Conservation (phyloP, 2,329 filamentous ascomycete genomes). For the Sarocladiaceae sp. region DNA sequence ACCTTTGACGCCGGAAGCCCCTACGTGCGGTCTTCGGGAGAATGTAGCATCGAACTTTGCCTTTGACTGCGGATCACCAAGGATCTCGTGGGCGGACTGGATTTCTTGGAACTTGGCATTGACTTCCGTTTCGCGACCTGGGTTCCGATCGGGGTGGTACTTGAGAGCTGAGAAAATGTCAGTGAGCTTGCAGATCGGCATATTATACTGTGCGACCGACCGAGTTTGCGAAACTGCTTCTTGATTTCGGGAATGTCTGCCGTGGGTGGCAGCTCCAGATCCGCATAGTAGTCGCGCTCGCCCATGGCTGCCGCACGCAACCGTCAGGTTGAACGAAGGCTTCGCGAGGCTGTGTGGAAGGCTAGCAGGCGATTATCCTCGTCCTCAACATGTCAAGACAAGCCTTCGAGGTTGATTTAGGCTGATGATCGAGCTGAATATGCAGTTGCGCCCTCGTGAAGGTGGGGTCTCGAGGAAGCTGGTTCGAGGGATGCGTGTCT, state of each 20-base stretch:
- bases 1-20: conserved; percentile 48
- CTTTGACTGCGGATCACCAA: conserved; percentile 44
- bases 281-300: conserved; percentile 75
- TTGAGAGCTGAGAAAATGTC: conserved; percentile 56
- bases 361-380: not conserved
- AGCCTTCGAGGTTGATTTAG: too few species aligned
- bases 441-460: too few species aligned
- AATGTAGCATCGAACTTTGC: conserved; percentile 47
- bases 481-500: not conserved
- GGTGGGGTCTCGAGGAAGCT: not conserved
- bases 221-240: conserved; percentile 79
- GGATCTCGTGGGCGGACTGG: conserved; percentile 75
- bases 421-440: too few species aligned
- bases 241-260: conserved; percentile 72
- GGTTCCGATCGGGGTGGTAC: conserved; percentile 86
- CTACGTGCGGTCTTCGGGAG: conserved; percentile 33
- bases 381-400: not conserved
- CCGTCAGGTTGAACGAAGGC: conserved; percentile 8
- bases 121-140: conserved; percentile 71
- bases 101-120: conserved; percentile 81
- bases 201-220: conserved; percentile 33
- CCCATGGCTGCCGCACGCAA: conserved; percentile 22
- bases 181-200: not conserved
- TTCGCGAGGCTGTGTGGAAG: not conserved
- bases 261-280: conserved; percentile 64